These are phyloP conservation scores for Nidularia sp. DNA, from an alignment of 768 basidiomycete species.

Conservation along the genomic window DNA sequence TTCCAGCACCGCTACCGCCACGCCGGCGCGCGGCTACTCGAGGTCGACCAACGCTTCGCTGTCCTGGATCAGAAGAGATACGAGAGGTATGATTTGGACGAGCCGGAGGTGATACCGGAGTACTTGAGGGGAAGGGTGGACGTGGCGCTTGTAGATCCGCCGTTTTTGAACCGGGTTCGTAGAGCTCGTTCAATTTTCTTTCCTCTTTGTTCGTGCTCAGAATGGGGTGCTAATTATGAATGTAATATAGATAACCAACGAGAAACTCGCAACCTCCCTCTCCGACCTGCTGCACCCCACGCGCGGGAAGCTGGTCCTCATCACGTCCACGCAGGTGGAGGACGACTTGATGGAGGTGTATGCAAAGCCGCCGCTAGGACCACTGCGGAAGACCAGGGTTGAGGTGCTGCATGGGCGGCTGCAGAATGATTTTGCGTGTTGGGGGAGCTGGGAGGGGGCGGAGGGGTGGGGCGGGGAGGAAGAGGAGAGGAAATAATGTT, in stretches of 20 bases:
- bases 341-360: slow-evolving; percentile 28
- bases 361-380: slow-evolving; percentile 30
- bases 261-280: slow-evolving; percentile 29
- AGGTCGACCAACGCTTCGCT: slow-evolving; percentile 37
- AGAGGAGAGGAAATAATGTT: background rate
- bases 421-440: slow-evolving; percentile 39
- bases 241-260: slow-evolving; percentile 30
- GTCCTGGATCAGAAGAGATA: slow-evolving; percentile 34
- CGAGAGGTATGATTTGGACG: slow-evolving; percentile 40
- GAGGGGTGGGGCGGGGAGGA: slow-evolving; percentile 22
- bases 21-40: slow-evolving; percentile 28
- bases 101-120: slow-evolving; percentile 34
- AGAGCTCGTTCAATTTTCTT: too few relatives aligned
- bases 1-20: slow-evolving; percentile 35
- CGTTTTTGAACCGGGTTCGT: slow-evolving; percentile 41
- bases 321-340: slow-evolving; percentile 37
- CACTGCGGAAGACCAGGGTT: slow-evolving; percentile 27
- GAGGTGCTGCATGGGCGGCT: slow-evolving; percentile 31
- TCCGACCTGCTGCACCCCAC: slow-evolving; percentile 33
- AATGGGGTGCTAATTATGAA: background rate
- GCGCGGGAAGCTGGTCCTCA: slow-evolving; percentile 29
- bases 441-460: slow-evolving; percentile 38
- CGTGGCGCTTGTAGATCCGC: slow-evolving; percentile 38
- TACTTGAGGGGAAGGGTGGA: slow-evolving; percentile 26
- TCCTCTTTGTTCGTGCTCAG: slow-evolving; percentile 1